Evolutionary conservation across 225 moss, liverwort and hornwort genomes (phyloP).

Genomic region (Sphagnum tenellum): DNA sequence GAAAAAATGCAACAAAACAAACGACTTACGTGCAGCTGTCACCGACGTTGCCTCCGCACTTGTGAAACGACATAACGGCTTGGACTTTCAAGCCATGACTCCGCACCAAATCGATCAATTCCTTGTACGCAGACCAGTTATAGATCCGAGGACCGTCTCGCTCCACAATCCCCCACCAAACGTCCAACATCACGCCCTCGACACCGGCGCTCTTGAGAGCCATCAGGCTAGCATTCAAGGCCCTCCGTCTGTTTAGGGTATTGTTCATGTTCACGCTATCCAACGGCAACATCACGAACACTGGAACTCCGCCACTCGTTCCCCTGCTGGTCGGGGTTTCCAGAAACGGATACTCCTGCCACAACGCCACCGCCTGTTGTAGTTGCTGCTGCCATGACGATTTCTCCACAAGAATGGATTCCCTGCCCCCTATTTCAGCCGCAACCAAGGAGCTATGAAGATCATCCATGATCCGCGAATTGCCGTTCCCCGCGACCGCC

Average conservation of each 20-base stretch:
- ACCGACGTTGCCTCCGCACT: constrained; percentile 30
- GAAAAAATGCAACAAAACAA: too few relatives aligned
- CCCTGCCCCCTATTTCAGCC: too few relatives aligned
- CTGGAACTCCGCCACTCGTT: too few relatives aligned
- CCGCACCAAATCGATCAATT: constrained; percentile 16
- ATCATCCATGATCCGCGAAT: too few relatives aligned
- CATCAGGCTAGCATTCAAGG: constrained; percentile 16
- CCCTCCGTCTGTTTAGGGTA: constrained; percentile 13
- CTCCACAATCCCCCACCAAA: constrained; percentile 39
- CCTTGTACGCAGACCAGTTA: constrained; percentile 24
- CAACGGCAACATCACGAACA: constrained; percentile 13
- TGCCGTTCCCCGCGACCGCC: too few relatives aligned
- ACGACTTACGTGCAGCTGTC: constrained; percentile 27
- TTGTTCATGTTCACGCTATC: constrained; percentile 20
- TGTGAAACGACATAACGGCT: constrained; percentile 34
- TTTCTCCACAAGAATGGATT: too few relatives aligned
- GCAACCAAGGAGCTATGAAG: too few relatives aligned
- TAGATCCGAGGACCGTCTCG: constrained; percentile 15
- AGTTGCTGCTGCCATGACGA: too few relatives aligned
- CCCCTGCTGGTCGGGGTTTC: too few relatives aligned
- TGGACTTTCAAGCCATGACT: constrained; percentile 24
- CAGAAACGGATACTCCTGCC: too few relatives aligned
- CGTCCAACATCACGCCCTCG: constrained; percentile 35
- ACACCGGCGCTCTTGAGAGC: constrained; percentile 28
- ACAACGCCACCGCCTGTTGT: too few relatives aligned